Base-by-base conservation (phyloP, 2,329 filamentous ascomycete genomes). In the Epichloe aotearoae region DNA sequence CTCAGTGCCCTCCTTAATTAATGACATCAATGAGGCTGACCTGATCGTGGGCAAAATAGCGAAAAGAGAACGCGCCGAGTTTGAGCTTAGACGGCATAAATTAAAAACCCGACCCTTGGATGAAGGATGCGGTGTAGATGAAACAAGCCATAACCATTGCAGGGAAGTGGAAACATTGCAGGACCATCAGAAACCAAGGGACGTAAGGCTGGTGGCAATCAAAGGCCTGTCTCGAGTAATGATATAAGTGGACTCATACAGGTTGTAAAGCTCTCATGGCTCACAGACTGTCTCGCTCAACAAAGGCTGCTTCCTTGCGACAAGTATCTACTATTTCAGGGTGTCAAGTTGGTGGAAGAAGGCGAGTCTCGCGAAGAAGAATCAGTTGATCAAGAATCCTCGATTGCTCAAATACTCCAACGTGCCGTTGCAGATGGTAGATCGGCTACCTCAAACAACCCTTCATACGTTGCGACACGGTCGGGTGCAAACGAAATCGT, bases 21-120 rank as follows among this genome's bases (percentile, higher is more conserved):
- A 84, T 52, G 79, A 91, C 63, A 71, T 84, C 49, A 71, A 73
- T 14, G 84, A 91, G 64, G 88, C 88, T 1, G 73, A 77, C 4
- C 65, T 96, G 3, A 73, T 95, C 2, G 64, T 97, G 33, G 88
- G 86, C 2, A 87, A 82, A 56, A 75, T 95, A 36, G 73, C 74
- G 1, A 83, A 79, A 50, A 82, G 79, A 56, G 76, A 80, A 58
- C 77, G 91, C 17, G 88, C 88, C 1, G 73, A 78, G 45, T 82
- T 94, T 58, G 91, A 97, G 66, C 70, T 97, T 54, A 76, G 87
- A 49, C 75, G 79, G 6, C 75, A 79, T 44, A 82, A 80, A 14
- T 58, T 95, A 2, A 63, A 67, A 40, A 80, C 81, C 0, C 71
- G 78, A 50, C 78, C 62, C 23, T 23, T 23, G n/a, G 30, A 50